These are phyloP conservation scores for Geoglossum glabrum DNA, from an alignment of 495 filamentous ascomycete species.

Conservation along the genomic window DNA sequence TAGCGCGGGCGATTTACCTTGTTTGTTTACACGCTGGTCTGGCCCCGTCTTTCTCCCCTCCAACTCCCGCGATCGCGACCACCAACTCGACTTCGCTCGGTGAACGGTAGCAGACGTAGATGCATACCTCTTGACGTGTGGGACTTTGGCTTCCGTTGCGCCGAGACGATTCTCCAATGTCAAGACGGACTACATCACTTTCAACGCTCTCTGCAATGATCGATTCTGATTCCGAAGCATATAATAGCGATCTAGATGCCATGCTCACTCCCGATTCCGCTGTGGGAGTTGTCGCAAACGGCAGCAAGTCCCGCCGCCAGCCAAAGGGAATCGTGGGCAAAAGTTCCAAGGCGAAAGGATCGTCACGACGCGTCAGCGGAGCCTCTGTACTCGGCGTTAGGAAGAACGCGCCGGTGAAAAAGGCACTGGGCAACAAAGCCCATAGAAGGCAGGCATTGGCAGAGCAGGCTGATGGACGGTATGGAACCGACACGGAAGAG, in stretches of 20 bases:
- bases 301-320: conserved; percentile 7
- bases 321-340: conserved; percentile 8
- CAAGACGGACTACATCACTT: neutral
- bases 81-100: neutral
- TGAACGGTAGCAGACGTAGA: neutral
- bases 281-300: conserved; percentile 13
- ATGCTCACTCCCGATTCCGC: conserved; percentile 15
- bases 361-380: conserved; percentile 1
- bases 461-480: conserved; percentile 28
- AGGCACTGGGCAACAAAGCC: conserved; percentile 17
- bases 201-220: neutral
- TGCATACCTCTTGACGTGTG: neutral
- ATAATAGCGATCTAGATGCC: neutral
- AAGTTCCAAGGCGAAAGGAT: conserved; percentile 6
- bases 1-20: neutral
- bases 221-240: conserved; percentile 1
- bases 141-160: neutral
- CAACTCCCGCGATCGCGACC: neutral
- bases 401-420: conserved; percentile 13
- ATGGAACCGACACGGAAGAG: conserved; percentile 32
- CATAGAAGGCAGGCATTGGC: conserved; percentile 25
- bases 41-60: neutral
- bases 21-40: neutral
- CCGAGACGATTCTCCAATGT: neutral
- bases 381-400: neutral